Evolutionary conservation across 768 basidiomycete species (phyloP).

Genomic region (Trametes cubensis): DNA sequence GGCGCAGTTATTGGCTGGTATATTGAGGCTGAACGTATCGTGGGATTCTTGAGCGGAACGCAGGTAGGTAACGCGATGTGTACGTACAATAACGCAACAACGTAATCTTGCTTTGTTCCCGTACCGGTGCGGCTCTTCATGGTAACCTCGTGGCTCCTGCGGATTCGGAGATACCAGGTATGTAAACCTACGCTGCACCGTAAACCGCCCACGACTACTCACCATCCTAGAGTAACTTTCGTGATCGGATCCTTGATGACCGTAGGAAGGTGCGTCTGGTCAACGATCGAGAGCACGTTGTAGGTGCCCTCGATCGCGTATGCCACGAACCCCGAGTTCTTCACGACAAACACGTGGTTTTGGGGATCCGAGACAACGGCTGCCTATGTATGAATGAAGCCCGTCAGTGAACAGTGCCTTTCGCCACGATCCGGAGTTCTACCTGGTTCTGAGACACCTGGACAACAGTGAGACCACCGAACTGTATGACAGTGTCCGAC

Average conservation of each 20-base stretch:
- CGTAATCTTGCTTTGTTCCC: slow-evolving; percentile 58
- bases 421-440: neutral
- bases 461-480: slow-evolving; percentile 79
- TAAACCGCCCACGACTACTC: no score
- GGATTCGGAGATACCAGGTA: no score
- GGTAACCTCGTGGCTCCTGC: slow-evolving; percentile 71
- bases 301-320: slow-evolving; percentile 78
- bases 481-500: slow-evolving; percentile 81
- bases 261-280: slow-evolving; percentile 76
- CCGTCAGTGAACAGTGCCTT: neutral
- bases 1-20: slow-evolving; percentile 86
- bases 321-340: slow-evolving; percentile 77
- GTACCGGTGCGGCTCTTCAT: slow-evolving; percentile 63
- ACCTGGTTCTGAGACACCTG: slow-evolving; percentile 86
- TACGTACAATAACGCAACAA: slow-evolving; percentile 78
- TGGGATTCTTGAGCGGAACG: neutral
- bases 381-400: slow-evolving; percentile 35
- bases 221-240: slow-evolving; percentile 61
- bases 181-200: no score
- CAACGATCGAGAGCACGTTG: slow-evolving; percentile 75
- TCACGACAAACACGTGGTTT: slow-evolving; percentile 80
- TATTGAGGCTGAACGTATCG: slow-evolving; percentile 59
- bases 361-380: slow-evolving; percentile 76
- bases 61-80: neutral
- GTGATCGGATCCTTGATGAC: slow-evolving; percentile 65